Base-by-base conservation (phyloP, 371 early-diverging fungal species). In the Homolaphlyctis polyrhiza region DNA sequence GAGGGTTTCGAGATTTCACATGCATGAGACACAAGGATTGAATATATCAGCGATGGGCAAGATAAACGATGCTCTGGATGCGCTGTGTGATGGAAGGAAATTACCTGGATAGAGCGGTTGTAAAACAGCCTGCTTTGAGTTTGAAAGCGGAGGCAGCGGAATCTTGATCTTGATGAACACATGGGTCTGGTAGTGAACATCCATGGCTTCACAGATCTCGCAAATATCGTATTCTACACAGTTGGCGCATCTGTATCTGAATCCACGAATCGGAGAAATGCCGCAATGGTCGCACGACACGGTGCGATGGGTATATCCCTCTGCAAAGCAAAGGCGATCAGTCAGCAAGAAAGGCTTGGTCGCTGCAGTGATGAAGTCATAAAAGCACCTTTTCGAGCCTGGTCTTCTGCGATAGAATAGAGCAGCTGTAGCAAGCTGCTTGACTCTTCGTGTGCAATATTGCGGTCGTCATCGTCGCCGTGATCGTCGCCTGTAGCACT, bases 141-240 rank as follows among this genome's bases (percentile, higher is more conserved):
- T 94, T 50, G 91, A 89, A n/a, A 95, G 79, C 23, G 95, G 92
- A n/a, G 97, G 95, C 25, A 95, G 86, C 0, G 97, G 94, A 63
- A 97, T 89, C 18, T 91, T 73, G 52, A 97, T 93, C 65, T 95
- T 95, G 50, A 95, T 73, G 69, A 96, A 89, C 1, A 91, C 84
- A 57, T 97, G 97, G 0, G 92, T 90, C 52, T 83, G 82, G 28
- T 73, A 57, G 69, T 97, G 97, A 0, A 71, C 78, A 29, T 90
- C 86, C 18, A 80, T 85, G 1, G 89, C 84, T 68, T 96, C 95
- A 70, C 96, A 97, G 35, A 82, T 75, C 68, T 93, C 93, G 69
- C 97, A 97, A n/a, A 97, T 70, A 78, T 97, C 97, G 67, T 84
- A 92, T 63, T 94, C 94, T 48, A 89, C 86, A 65, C 97, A 97